Conservation (phyloP, 164 flowering plant genomes). For the Aristolochia fimbriata region DNA sequence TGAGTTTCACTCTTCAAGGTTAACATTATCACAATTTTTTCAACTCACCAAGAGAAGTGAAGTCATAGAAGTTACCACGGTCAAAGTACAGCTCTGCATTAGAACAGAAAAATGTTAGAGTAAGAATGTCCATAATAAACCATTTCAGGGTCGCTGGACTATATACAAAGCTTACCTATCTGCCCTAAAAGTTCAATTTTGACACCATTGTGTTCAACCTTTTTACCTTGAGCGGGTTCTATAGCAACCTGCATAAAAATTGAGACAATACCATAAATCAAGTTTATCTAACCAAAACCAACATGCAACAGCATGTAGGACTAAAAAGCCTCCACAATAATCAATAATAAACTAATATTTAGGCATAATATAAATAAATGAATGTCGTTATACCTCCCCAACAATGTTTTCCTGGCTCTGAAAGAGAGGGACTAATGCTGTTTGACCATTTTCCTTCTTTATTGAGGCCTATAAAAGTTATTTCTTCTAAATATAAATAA, state of each 20-base stretch:
- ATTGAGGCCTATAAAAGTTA: slow-evolving; percentile 39
- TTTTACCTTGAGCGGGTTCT: slow-evolving; percentile 91
- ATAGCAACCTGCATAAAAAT: slow-evolving; percentile 45
- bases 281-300: no score
- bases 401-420: slow-evolving; percentile 87
- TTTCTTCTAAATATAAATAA: background rate
- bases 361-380: background rate
- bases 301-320: background rate
- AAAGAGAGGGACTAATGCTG: slow-evolving; percentile 61
- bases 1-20: no score
- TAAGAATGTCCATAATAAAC: background rate
- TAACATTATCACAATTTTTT: background rate
- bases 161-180: slow-evolving; percentile 41
- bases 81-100: slow-evolving; percentile 89
- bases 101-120: background rate
- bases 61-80: slow-evolving; percentile 89
- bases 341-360: background rate
- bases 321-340: background rate
- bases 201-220: slow-evolving; percentile 94
- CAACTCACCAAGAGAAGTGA: slow-evolving; percentile 90
- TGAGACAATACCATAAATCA: background rate
- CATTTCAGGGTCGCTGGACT: background rate
- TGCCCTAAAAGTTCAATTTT: slow-evolving; percentile 98
- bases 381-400: slow-evolving; percentile 52
- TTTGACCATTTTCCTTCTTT: slow-evolving; percentile 87